Evolutionary conservation across 768 basidiomycete species (phyloP).

Genomic region (Serendipita indica): DNA sequence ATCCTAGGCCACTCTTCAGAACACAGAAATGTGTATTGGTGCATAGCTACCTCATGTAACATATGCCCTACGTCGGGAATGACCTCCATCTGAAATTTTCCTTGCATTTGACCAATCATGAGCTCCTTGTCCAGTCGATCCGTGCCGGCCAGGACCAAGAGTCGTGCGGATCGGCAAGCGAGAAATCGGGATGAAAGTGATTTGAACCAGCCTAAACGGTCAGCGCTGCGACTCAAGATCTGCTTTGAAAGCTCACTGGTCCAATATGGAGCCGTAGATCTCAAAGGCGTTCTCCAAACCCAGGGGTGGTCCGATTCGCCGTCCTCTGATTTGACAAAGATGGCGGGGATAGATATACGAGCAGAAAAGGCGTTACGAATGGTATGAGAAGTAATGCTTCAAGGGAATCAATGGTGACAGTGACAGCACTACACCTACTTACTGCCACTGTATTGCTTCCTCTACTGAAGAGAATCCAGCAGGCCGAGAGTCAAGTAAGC

Average conservation of each 20-base stretch:
- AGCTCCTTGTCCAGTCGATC: conserved; percentile 85
- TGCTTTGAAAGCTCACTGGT: conserved; percentile 40
- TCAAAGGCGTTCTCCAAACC: conserved; percentile 73
- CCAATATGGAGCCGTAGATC: conserved; percentile 84
- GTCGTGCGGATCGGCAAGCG: conserved; percentile 56
- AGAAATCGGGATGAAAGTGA: conserved; percentile 73
- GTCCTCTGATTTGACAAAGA: conserved; percentile 32
- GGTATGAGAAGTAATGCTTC: conserved; percentile 62
- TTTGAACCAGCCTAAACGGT: conserved; percentile 68
- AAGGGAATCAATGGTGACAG: neutral
- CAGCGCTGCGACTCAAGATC: neutral
- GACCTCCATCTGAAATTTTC: conserved; percentile 88
- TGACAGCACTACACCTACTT: conserved; percentile 23
- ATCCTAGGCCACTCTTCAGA: conserved; percentile 40
- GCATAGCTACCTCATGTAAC: conserved; percentile 61
- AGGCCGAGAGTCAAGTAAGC: conserved; percentile 70
- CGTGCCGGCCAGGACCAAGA: conserved; percentile 83
- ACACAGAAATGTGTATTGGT: neutral
- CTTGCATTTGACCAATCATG: conserved; percentile 94
- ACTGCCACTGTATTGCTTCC: conserved; percentile 95
- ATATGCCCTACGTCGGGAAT: conserved; percentile 83
- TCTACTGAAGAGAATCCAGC: conserved; percentile 71
- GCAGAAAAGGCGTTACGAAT: conserved; percentile 74
- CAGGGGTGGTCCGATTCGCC: conserved; percentile 31
- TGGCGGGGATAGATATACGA: conserved; percentile 73